Conservation (phyloP, 331 rosid species). For the Rosa hybrid region DNA sequence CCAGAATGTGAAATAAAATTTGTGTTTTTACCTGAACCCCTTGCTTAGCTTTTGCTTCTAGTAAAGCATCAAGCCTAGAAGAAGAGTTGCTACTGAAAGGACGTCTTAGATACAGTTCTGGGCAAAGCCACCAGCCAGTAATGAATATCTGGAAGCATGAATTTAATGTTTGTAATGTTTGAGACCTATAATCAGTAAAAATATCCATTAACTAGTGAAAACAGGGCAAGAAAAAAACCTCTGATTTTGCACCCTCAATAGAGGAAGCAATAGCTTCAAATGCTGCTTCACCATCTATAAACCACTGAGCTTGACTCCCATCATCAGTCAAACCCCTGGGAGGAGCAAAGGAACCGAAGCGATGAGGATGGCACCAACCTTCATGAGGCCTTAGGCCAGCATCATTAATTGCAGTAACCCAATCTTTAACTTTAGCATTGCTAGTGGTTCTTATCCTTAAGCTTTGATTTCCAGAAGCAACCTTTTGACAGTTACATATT, state of each 20-base stretch:
- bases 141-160: conserved; percentile 42
- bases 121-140: conserved; percentile 65
- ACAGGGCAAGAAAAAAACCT: conserved; percentile 27
- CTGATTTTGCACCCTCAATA: conserved; percentile 48
- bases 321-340: conserved; percentile 47
- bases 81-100: conserved; percentile 40
- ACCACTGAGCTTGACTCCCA: conserved; percentile 56
- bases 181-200: conserved; percentile 1
- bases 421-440: conserved; percentile 38
- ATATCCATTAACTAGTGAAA: neutral
- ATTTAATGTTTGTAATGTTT: neutral
- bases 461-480: conserved; percentile 37
- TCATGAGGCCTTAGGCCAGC: conserved; percentile 42
- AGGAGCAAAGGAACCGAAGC: conserved; percentile 50
- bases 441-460: conserved; percentile 42
- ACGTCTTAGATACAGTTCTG: conserved; percentile 51
- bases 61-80: conserved; percentile 45
- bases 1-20: neutral
- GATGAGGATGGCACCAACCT: conserved; percentile 52
- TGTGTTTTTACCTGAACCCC: conserved; percentile 47
- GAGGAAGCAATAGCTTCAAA: conserved; percentile 56
- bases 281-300: conserved; percentile 47
- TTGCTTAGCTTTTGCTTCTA: conserved; percentile 47
- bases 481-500: conserved; percentile 32
- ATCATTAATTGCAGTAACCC: conserved; percentile 45